Evolutionary conservation across 257 asterid species (phyloP), one percentile per base, ranked within the genome.

Genomic region (Scutellaria minor): DNA sequence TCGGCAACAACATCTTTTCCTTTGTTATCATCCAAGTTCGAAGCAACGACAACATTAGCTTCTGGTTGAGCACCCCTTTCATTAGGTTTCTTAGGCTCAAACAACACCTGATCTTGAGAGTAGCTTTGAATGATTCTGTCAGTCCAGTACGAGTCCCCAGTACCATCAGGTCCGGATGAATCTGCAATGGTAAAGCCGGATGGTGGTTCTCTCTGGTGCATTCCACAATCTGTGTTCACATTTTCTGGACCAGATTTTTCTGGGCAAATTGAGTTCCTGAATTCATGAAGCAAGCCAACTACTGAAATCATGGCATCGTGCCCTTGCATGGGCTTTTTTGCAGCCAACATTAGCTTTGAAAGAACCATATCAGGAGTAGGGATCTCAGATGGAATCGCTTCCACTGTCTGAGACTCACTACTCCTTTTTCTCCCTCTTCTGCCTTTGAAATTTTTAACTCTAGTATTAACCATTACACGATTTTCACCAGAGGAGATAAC

Each of bases 111-210:
- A 60, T 81, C 88, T 55, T 72, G 86, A 18, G 78, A 71, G 74
- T 75, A 50, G 64, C 68, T 56, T 64, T 83, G 80, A 42, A 86
- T 86, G 45, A 81, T 76, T 79, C 86, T 81, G 72, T 87, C 93
- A 1, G 90, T 85, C 96, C 96, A 91, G 78, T 84, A 87, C 0
- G 88, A 78, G 81, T 87, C 93, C 55, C 85, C 76, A 3, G 66
- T 68, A 66, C 90, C 90, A 61, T 67, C 79, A 70, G 42, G 13
- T 52, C 57, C 85, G 73, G 50, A 42, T 18, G 72, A 57, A 72
- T 76, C 81, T 45, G 67, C 42, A 66, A 73, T 64, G 27, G 62
- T 84, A 58, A 48, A 35, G 65, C 66, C 35, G 72, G 66, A 51
- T 50, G 74, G 59, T 7, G 72, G 77, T 39, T 77, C 70, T 11